A percentile compares a stretch with the other conserved stretches of the same genome.
Evolutionary conservation across 2,329 filamentous ascomycete species (phyloP).

Genomic region (Dactylellina haptotyla): DNA sequence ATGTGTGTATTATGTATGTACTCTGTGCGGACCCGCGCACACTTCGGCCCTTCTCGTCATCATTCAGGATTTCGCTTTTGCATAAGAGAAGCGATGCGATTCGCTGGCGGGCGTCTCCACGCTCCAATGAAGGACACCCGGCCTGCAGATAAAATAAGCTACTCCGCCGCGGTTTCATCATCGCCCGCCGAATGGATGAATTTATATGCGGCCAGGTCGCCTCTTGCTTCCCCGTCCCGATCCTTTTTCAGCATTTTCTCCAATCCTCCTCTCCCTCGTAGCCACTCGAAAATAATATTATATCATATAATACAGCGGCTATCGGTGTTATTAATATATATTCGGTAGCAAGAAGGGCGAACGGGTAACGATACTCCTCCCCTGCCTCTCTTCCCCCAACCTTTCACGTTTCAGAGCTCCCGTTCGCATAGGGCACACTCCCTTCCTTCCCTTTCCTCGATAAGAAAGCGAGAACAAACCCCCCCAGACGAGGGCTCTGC

Average conservation of each 20-base stretch:
- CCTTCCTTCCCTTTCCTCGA: conserved; percentile 18
- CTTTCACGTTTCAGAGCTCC: conserved; percentile 38
- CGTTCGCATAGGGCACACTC: too few relatives aligned
- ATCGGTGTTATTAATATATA: background rate
- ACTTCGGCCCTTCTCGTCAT: conserved; percentile 1
- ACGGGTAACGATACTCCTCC: background rate
- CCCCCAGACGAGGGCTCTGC: background rate
- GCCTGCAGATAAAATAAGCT: background rate
- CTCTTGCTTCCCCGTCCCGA: background rate
- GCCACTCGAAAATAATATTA: background rate
- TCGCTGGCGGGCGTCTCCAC: background rate
- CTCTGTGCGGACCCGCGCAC: background rate
- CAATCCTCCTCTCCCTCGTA: background rate
- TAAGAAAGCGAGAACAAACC: background rate
- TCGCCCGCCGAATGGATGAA: background rate
- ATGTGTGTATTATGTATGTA: too few relatives aligned
- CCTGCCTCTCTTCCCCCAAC: conserved; percentile 8
- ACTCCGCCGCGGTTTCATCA: background rate
- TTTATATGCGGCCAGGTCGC: background rate
- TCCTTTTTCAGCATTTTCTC: background rate
- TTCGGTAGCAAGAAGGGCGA: conserved; percentile 9
- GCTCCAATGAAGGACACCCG: background rate
- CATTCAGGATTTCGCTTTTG: conserved; percentile 1
- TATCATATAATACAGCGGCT: background rate
- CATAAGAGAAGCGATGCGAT: background rate